phyloP scores from a whole-genome alignment of 805 yeast species.

The Candida dajiaensis region DNA sequence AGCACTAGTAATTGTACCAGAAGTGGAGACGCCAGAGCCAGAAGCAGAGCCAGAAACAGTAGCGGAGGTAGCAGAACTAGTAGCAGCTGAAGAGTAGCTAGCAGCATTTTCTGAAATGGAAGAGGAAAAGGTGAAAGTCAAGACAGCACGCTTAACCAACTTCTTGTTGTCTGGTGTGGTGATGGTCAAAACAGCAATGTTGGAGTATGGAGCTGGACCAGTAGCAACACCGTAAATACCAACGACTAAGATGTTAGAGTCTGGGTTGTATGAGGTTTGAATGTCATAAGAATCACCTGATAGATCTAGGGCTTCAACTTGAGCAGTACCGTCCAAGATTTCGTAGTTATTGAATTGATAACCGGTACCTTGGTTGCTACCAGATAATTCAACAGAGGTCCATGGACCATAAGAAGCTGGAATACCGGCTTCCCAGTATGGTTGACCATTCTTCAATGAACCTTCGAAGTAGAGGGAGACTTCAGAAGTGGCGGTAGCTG shows the following conservation, averaged over 20 bases:
- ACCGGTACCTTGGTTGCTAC: slow-evolving; percentile 16
- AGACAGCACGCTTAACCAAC: slow-evolving; percentile 15
- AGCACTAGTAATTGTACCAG: slow-evolving; percentile 18
- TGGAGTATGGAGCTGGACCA: slow-evolving; percentile 18
- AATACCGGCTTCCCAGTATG: slow-evolving; percentile 20
- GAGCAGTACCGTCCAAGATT: slow-evolving; percentile 11
- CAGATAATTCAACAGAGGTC: slow-evolving; percentile 16
- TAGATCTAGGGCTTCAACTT: slow-evolving; percentile 6
- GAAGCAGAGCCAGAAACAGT: slow-evolving; percentile 8
- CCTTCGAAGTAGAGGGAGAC: slow-evolving; percentile 21
- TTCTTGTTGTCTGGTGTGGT: slow-evolving; percentile 8
- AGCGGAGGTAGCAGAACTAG: slow-evolving; percentile 14
- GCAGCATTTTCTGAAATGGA: slow-evolving; percentile 9
- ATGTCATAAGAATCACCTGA: slow-evolving; percentile 11
- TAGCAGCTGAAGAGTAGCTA: slow-evolving; percentile 14
- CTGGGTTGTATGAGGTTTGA: slow-evolving; percentile 6
- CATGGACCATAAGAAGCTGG: slow-evolving; percentile 21
- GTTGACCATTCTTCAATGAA: slow-evolving; percentile 21
- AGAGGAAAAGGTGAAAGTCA: slow-evolving; percentile 4
- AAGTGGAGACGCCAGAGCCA: slow-evolving; percentile 9
- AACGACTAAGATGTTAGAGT: slow-evolving; percentile 9
- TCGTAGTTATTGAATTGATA: slow-evolving; percentile 17
- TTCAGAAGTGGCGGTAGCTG: slow-evolving; percentile 10
- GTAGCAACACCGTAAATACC: slow-evolving; percentile 14
- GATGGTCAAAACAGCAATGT: slow-evolving; percentile 10